Base-by-base conservation (phyloP, 1,139 yeast genomes). In the Geotrichum macrosporum region DNA sequence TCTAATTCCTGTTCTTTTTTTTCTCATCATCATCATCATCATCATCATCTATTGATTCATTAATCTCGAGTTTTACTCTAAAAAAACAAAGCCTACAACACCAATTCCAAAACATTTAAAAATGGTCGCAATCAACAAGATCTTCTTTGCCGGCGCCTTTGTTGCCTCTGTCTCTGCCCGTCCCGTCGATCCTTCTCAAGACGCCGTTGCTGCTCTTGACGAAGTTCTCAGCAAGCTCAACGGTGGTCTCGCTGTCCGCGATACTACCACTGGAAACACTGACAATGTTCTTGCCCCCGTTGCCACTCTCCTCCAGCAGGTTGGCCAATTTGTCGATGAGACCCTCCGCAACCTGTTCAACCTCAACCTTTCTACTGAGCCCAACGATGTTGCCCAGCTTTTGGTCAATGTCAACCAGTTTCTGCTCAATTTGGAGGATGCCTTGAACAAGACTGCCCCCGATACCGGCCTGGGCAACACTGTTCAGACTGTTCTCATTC, bases 141-240 rank as follows among this genome's bases (percentile, higher is more conserved):
- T 40, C 24, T 31, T 32, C 35, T 6, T 32, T 40, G 31, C 35
- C 26, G 26, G 30, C 22, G 43, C 35, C 15, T 19, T 31, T 21
- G 43, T 36, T 19, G 43, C 43, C 16, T 3, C 9, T 22, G 43
- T 29, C 19, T 40, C 43, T 31, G 43, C 43, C n/a, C 35, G 31
- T 31, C 36, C 43, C 19, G 24, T 19, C 9, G 41, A 31, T 24
- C 10, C 27, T 10, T 10, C 27, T n/a, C n/a, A n/a, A n/a, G n/a
- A n/a, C n/a, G n/a, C n/a, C n/a, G n/a, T n/a, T n/a, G n/a, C n/a
- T n/a, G n/a, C n/a, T n/a, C n/a, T n/a, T n/a, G n/a, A n/a, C n/a
- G n/a, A n/a, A n/a, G n/a, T n/a, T n/a, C n/a, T n/a, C n/a, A n/a
- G n/a, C n/a, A n/a, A n/a, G n/a, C n/a, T n/a, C n/a, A n/a, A n/a